A percentile compares a stretch with the other conserved stretches of the same genome.
Conservation (phyloP, 2,329 filamentous ascomycete genomes). For the Penicillium expansum region DNA sequence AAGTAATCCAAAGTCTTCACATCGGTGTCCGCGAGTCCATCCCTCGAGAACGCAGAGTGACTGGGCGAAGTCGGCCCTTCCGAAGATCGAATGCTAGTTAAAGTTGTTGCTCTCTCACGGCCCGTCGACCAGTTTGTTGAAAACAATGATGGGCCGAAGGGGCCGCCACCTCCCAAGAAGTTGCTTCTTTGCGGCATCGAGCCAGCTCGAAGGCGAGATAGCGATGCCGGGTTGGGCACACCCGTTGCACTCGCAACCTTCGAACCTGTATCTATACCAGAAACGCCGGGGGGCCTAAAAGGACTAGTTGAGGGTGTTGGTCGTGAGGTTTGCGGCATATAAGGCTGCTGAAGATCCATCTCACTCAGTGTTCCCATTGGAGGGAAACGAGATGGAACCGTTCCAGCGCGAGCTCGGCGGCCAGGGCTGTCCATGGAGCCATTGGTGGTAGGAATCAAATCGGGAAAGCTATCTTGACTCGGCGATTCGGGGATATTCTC, state of each 20-base stretch:
- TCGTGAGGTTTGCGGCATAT: conserved; percentile 74
- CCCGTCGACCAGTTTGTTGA: conserved; percentile 77
- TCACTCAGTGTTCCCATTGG: conserved; percentile 65
- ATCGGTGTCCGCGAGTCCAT: conserved; percentile 80
- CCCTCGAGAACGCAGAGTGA: conserved; percentile 80
- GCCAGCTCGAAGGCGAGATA: conserved; percentile 83
- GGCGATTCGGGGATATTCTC: conserved; percentile 98
- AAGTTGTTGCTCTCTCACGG: conserved; percentile 79
- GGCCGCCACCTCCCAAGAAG: conserved; percentile 58
- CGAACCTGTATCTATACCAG: conserved; percentile 41
- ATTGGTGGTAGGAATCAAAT: conserved; percentile 72
- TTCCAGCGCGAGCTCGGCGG: conserved; percentile 84
- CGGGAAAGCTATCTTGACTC: conserved; percentile 86
- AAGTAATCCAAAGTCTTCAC: conserved; percentile 94
- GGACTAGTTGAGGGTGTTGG: conserved; percentile 84
- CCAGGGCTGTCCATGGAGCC: conserved; percentile 63
- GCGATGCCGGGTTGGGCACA: conserved; percentile 65
- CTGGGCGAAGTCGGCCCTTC: conserved; percentile 86
- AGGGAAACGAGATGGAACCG: conserved; percentile 91
- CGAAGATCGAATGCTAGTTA: conserved; percentile 83
- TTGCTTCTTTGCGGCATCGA: conserved; percentile 89
- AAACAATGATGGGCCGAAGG: conserved; percentile 89
- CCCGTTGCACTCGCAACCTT: conserved; percentile 44
- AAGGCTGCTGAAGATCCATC: conserved; percentile 54
- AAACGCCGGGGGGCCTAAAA: conserved; percentile 64